Conservation (phyloP, 345 rosid species). For the Aegle marmelos region DNA sequence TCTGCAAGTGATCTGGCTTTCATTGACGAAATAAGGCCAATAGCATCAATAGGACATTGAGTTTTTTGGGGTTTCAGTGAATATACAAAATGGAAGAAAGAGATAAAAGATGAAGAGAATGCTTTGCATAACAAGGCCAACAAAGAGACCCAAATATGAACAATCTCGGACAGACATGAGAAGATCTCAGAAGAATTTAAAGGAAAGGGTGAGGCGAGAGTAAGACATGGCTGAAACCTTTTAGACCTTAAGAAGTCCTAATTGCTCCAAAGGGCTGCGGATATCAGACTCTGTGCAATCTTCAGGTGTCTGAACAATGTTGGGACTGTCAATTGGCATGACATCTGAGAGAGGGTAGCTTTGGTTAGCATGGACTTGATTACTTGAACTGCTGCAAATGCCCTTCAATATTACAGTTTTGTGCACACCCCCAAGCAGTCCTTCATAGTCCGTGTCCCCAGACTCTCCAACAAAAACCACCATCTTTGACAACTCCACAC, state of each 20-base stretch:
- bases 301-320: conserved; percentile 48
- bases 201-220: too few relatives aligned
- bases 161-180: not conserved
- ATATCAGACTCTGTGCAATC: conserved; percentile 43
- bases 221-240: not conserved
- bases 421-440: conserved; percentile 85
- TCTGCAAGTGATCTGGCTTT: not conserved
- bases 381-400: conserved; percentile 49
- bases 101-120: not conserved
- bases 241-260: conserved; percentile 46
- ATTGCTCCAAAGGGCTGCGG: conserved; percentile 53
- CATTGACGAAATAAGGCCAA: not conserved
- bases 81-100: conserved; percentile 8
- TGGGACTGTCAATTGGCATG: conserved; percentile 64
- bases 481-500: conserved; percentile 72
- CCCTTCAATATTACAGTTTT: conserved; percentile 73
- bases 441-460: conserved; percentile 97
- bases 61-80: not conserved
- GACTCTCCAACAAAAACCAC: conserved; percentile 87
- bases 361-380: conserved; percentile 56
- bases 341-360: conserved; percentile 86
- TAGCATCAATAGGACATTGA: not conserved
- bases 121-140: not conserved
- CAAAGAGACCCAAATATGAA: not conserved
- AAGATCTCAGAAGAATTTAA: not conserved